Conservation (phyloP, 306 rosid genomes). For the Pueraria montana region DNA sequence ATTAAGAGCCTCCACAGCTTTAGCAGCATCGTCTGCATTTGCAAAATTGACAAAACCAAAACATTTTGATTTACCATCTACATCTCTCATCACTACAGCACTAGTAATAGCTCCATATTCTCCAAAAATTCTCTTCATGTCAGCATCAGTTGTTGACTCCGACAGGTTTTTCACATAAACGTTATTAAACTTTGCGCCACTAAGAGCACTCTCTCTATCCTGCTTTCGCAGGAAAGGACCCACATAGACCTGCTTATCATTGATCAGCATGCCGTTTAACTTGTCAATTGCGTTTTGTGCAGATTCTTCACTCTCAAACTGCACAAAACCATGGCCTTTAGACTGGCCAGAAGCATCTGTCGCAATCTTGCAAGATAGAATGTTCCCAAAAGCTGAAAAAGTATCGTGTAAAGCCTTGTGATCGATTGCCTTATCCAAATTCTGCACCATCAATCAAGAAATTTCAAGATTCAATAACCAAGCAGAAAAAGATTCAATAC, state of each 20-base stretch:
- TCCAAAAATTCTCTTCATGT: conserved; percentile 51
- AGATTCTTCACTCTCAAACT: conserved; percentile 63
- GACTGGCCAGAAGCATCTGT: conserved; percentile 48
- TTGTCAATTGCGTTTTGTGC: conserved; percentile 63
- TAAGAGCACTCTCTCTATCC: conserved; percentile 54
- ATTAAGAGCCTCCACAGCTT: conserved; percentile 61
- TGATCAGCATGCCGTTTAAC: conserved; percentile 60
- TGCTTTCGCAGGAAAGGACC: conserved; percentile 60
- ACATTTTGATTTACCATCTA: conserved; percentile 62
- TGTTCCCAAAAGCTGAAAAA: conserved; percentile 61
- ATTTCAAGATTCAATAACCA: background rate
- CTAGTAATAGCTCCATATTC: conserved; percentile 49
- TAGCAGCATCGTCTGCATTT: conserved; percentile 60
- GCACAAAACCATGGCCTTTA: conserved; percentile 66
- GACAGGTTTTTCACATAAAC: conserved; percentile 62
- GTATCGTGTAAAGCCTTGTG: conserved; percentile 58
- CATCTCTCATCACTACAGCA: conserved; percentile 58
- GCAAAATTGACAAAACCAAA: conserved; percentile 73
- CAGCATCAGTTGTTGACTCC: conserved; percentile 53
- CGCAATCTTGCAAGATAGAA: conserved; percentile 62
- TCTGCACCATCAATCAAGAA: conserved; percentile 50
- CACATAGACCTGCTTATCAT: conserved; percentile 61
- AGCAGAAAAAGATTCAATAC: background rate
- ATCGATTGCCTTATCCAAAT: conserved; percentile 68
- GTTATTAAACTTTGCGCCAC: conserved; percentile 48